Evolutionary conservation across 208 protist species (phyloP), one percentile per base, ranked within the genome.

Genomic region (Leishmania turanica): DNA sequence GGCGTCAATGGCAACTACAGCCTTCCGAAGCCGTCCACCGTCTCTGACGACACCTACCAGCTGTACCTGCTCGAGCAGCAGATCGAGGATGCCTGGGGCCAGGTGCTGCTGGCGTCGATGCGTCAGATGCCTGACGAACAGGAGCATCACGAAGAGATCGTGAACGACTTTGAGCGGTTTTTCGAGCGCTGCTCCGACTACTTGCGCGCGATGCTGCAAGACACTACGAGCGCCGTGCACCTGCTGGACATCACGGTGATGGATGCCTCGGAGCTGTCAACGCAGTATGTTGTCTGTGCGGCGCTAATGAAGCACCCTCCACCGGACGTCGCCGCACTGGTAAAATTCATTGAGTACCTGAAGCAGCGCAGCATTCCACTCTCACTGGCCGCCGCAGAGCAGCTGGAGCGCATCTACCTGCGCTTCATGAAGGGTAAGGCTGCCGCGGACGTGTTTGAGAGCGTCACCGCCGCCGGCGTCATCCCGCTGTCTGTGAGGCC

Each of bases 361-460:
- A 76, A 78, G 40, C 24, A 65, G n/a, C 84, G 89, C 60, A 70
- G 76, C 37, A 86, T 97, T 51, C 53, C 86, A 5, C 62, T 97
- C 4, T 88, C 91, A 5, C 60, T 87, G 15, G 74, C 74, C 27
- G 64, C 87, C 9, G 83, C 85, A 1, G 89, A 96, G 84, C 76
- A 88, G 54, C 70, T 97, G 42, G 92, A 97, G 80, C 90, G 87
- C 68, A 78, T 82, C 15, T 96, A 91, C 78, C 86, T 93, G 0
- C 85, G 85, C 64, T 93, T 92, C 75, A 97, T 96, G 92, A 96
- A 96, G 85, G 86, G 81, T 9, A 80, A 91, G 60, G 88, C 86
- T 60, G 88, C 88, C 15, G 92, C 91, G 56, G 78, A 89, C 15
- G 92, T 96, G 21, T 94, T 97, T 73, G 45, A 80, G 37, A 79